A percentile compares a stretch with the other conserved stretches of the same genome.
phyloP scores from a whole-genome alignment of 345 rosid genomes.

The Rhodamnia rubescens region DNA sequence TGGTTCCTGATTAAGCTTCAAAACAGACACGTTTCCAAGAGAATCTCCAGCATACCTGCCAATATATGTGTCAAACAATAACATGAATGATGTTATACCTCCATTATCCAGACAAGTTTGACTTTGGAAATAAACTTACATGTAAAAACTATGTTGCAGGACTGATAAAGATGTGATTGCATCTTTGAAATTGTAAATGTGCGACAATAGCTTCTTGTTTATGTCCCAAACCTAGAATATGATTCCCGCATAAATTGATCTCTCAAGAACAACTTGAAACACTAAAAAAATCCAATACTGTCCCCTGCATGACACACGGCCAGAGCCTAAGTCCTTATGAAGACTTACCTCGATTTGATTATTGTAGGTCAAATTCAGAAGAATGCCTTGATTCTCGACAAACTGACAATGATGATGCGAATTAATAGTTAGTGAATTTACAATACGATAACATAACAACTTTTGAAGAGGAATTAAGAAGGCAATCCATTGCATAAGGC shows the following conservation, averaged over 20 bases:
- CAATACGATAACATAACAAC: neutral
- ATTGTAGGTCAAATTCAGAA: conserved; percentile 57
- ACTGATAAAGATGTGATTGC: conserved; percentile 59
- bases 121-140: conserved; percentile 35
- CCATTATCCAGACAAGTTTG: neutral
- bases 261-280: neutral
- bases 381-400: conserved; percentile 58
- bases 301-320: neutral
- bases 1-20: conserved; percentile 49
- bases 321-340: neutral
- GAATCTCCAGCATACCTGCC: conserved; percentile 76
- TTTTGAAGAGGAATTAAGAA: neutral
- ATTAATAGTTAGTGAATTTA: neutral
- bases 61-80: conserved; percentile 1
- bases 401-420: conserved; percentile 27
- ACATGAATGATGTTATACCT: neutral
- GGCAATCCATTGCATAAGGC: neutral
- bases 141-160: conserved; percentile 46
- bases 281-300: neutral
- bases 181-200: conserved; percentile 33
- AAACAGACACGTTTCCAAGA: conserved; percentile 55
- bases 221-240: conserved; percentile 69
- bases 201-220: conserved; percentile 49
- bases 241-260: neutral
- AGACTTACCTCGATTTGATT: conserved; percentile 73